Conservation (phyloP, 257 asterid species). For the Rubia yunnanensis region DNA sequence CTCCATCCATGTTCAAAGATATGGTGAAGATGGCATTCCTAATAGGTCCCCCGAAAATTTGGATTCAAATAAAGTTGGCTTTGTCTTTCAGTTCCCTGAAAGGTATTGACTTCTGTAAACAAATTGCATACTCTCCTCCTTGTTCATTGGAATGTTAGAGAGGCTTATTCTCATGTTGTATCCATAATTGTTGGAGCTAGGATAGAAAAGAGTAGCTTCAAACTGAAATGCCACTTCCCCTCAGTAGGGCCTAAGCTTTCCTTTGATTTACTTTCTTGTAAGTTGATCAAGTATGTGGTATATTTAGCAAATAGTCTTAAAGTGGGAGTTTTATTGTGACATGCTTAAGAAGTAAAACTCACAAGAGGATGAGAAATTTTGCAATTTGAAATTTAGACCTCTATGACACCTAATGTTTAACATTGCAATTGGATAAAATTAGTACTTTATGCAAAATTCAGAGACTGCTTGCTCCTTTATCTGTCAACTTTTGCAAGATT, state of each 20-base stretch:
- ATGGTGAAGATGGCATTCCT: slow-evolving; percentile 50
- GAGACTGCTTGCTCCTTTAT: background rate
- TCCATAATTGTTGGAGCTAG: background rate
- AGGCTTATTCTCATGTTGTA: background rate
- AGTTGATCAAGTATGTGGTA: background rate
- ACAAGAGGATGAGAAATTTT: background rate
- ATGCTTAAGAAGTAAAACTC: background rate
- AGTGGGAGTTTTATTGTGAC: background rate
- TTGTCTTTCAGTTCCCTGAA: slow-evolving; percentile 97
- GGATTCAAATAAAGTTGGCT: slow-evolving; percentile 71
- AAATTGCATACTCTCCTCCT: background rate
- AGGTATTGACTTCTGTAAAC: slow-evolving; percentile 41
- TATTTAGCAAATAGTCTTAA: background rate
- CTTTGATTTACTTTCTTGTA: background rate
- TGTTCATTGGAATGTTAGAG: slow-evolving; percentile 5
- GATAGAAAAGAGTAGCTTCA: background rate
- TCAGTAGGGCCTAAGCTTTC: background rate
- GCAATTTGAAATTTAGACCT: background rate
- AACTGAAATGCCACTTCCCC: background rate
- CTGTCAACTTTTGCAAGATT: background rate
- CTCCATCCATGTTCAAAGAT: slow-evolving; percentile 55
- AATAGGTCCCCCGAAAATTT: slow-evolving; percentile 43
- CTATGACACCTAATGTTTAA: background rate
- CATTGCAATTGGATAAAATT: background rate
- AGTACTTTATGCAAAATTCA: background rate